Evolutionary conservation across 164 flowering plant genomes (phyloP).

Genomic region (Pachysandra terminalis): DNA sequence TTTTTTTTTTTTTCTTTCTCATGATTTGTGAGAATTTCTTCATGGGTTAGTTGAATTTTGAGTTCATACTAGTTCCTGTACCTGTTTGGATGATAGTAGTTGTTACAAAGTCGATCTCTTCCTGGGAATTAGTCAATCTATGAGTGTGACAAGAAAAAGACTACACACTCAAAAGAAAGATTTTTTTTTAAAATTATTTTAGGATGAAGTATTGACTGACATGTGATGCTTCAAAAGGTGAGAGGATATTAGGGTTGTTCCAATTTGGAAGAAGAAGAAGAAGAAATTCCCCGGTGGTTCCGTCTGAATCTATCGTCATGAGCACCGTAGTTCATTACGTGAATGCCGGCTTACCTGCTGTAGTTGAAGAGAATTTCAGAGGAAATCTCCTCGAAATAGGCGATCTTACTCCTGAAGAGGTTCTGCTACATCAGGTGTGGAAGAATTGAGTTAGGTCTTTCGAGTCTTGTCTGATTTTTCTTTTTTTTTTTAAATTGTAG

Average conservation of each 20-base stretch:
- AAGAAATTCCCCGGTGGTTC: conserved; percentile 1
- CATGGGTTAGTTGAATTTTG: neutral
- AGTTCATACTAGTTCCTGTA: neutral
- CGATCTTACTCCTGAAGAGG: conserved; percentile 22
- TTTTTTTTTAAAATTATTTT: too few relatives aligned
- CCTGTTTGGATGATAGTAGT: too few relatives aligned
- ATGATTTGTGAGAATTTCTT: neutral
- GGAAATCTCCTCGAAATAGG: conserved; percentile 9
- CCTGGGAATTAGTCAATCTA: neutral
- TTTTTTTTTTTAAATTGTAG: neutral
- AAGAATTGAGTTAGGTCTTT: neutral
- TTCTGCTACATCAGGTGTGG: conserved; percentile 28
- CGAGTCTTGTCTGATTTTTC: neutral
- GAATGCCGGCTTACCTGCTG: conserved; percentile 11
- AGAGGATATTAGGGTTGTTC: conserved; percentile 2
- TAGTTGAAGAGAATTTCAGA: conserved; percentile 24
- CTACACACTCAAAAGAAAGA: too few relatives aligned
- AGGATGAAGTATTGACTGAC: conserved; percentile 4
- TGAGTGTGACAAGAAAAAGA: too few relatives aligned
- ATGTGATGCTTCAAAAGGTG: neutral
- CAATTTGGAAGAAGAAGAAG: conserved; percentile 4
- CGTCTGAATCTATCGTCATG: conserved; percentile 5
- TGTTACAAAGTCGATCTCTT: neutral
- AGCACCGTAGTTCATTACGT: conserved; percentile 21
- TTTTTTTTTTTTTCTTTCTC: too few relatives aligned